These are phyloP conservation scores for Irpex rosettiformis DNA, from an alignment of 1,284 basidiomycete species.

Conservation along the genomic window DNA sequence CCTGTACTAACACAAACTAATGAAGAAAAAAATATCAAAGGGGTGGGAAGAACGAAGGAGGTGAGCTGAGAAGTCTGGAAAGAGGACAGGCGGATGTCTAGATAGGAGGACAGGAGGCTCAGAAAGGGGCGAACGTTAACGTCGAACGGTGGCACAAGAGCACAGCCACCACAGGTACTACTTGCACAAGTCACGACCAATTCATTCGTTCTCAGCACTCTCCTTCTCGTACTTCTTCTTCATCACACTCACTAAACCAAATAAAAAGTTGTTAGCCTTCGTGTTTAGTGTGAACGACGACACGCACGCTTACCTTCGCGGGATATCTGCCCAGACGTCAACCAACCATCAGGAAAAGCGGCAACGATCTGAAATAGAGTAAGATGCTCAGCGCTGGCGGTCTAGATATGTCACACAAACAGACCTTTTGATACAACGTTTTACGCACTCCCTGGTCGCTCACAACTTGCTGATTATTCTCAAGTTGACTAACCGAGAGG, in stretches of 20 bases:
- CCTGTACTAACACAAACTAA: too few species aligned
- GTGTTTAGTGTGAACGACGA: not conserved
- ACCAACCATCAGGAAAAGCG: conserved; percentile 74
- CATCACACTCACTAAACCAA: conserved; percentile 63
- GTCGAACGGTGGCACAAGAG: not conserved
- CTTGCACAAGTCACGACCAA: not conserved
- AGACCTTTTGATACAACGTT: conserved; percentile 70
- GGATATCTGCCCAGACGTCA: conserved; percentile 47
- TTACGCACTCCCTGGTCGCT: conserved; percentile 79
- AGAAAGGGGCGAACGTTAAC: not conserved
- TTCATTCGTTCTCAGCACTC: conserved; percentile 44
- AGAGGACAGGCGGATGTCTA: not conserved
- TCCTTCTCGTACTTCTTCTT: conserved; percentile 73
- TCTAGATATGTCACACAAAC: conserved; percentile 10
- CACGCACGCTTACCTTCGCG: conserved; percentile 42
- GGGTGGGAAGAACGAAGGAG: not conserved
- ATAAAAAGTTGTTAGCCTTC: not conserved
- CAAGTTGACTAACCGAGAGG: conserved; percentile 45
- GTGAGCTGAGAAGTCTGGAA: not conserved
- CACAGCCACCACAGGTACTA: too few species aligned
- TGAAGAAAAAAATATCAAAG: too few species aligned
- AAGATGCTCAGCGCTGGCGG: not conserved
- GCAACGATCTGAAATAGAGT: conserved; percentile 52
- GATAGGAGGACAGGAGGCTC: not conserved
- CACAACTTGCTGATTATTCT: conserved; percentile 63